Conservation (phyloP, 306 rosid species). For the Trifolium pratense region DNA sequence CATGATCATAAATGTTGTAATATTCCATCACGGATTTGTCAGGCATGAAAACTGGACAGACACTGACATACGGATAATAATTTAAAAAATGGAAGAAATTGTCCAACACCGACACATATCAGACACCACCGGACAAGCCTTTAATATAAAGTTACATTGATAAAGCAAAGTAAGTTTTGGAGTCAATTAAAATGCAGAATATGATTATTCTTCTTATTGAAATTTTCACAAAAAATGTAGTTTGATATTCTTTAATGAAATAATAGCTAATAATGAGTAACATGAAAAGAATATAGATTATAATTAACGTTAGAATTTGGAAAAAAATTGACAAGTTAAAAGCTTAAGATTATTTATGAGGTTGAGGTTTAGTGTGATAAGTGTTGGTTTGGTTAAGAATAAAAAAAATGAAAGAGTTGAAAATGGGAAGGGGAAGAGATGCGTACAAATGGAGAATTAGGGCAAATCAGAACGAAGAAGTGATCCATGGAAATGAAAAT, state of each 20-base stretch:
- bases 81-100: neutral
- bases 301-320: constrained; percentile 9
- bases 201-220: neutral
- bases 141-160: neutral
- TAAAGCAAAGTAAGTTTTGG: constrained; percentile 17
- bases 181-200: constrained; percentile 22
- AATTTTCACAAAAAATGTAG: constrained; percentile 9
- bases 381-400: neutral
- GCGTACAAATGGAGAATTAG: constrained; percentile 55
- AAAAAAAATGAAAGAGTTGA: neutral
- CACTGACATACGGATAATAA: neutral
- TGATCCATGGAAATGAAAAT: constrained; percentile 57
- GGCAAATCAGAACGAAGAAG: constrained; percentile 45
- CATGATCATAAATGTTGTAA: constrained; percentile 6
- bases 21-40: no score
- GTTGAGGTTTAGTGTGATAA: neutral
- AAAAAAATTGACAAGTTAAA: neutral
- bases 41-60: neutral
- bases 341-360: neutral
- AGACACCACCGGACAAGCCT: neutral
- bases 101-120: neutral
- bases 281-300: neutral
- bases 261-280: constrained; percentile 5
- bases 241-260: constrained; percentile 25
- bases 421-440: constrained; percentile 16